phyloP scores from a whole-genome alignment of 2,329 filamentous ascomycete genomes.

The Fusarium algeriense region DNA sequence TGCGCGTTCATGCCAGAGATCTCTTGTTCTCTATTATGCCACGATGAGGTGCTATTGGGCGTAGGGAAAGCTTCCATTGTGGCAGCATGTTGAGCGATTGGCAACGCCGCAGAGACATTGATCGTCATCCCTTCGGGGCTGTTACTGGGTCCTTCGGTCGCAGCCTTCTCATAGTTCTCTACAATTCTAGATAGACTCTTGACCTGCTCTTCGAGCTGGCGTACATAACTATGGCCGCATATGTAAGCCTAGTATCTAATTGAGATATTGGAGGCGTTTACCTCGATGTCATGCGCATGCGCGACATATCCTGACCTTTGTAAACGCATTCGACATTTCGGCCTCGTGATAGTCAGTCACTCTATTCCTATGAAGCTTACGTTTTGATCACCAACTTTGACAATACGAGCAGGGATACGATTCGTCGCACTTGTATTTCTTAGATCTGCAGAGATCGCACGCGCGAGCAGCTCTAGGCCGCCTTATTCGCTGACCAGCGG shows the following conservation, averaged over 20 bases:
- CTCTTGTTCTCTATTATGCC: not conserved
- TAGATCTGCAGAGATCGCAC: not conserved
- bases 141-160: not conserved
- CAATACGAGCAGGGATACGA: slow-evolving; percentile 2
- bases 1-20: not conserved
- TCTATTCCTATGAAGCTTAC: not conserved
- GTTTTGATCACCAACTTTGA: not conserved
- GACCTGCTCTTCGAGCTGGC: not conserved
- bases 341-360: not conserved
- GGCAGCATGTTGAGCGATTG: not conserved
- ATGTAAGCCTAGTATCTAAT: not conserved
- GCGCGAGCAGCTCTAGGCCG: not conserved
- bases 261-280: not conserved
- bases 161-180: not conserved
- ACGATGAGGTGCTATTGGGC: not conserved
- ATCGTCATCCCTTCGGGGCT: not conserved
- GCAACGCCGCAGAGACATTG: not conserved
- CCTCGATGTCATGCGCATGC: slow-evolving; percentile 2
- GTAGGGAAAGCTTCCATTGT: not conserved
- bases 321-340: slow-evolving; percentile 1
- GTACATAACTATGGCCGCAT: not conserved
- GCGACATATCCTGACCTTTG: slow-evolving; percentile 4
- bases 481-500: not conserved
- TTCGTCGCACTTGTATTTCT: slow-evolving; percentile 2
- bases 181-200: not conserved